These are phyloP conservation scores for Panicum miliaceum DNA, from an alignment of 176 grass and related monocot species.

Conservation along the genomic window DNA sequence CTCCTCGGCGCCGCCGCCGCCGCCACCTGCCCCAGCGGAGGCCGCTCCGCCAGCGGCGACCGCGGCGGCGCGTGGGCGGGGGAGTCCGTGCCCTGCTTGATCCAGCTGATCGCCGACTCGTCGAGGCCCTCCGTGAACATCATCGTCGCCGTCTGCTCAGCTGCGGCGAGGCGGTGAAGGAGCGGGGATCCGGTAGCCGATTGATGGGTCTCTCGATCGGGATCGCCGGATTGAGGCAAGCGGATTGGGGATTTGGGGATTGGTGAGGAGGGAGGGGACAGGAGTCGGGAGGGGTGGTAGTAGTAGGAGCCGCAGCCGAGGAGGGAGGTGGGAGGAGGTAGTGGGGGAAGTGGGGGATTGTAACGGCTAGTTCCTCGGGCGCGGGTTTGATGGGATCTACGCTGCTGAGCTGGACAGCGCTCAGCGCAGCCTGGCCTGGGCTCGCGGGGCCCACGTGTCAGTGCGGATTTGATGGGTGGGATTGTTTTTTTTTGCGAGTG, in stretches of 20 bases:
- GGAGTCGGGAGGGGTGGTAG: neutral
- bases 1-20: conserved; percentile 30
- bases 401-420: conserved; percentile 20
- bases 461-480: neutral
- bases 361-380: conserved; percentile 71
- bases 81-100: conserved; percentile 63
- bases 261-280: neutral
- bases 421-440: neutral
- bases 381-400: conserved; percentile 47
- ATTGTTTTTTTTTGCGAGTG: too few species aligned
- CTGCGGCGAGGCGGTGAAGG: neutral
- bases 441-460: neutral
- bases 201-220: neutral
- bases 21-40: conserved; percentile 31
- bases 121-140: conserved; percentile 98
- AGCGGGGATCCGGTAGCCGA: neutral
- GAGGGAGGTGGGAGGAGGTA: conserved; percentile 8
- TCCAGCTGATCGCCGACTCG: conserved; percentile 91
- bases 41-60: conserved; percentile 66
- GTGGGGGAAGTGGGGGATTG: conserved; percentile 23
- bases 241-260: conserved; percentile 28
- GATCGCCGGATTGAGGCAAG: neutral
- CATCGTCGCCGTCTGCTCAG: conserved; percentile 26
- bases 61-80: conserved; percentile 33
- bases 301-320: neutral